Evolutionary conservation across 176 grass and related monocot species (phyloP).

Genomic region (Zoysia pacifica): DNA sequence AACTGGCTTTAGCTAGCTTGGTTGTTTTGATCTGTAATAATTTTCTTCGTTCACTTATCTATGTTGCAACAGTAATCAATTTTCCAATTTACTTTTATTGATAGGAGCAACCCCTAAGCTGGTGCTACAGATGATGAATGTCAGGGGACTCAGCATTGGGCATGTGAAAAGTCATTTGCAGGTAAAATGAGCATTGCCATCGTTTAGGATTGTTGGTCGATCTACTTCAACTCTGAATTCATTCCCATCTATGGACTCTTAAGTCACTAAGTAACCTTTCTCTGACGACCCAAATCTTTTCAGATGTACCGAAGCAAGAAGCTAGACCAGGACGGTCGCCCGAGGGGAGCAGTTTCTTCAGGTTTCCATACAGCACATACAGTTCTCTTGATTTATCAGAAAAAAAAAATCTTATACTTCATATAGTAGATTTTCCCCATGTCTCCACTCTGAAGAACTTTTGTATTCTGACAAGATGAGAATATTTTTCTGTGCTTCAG

Average conservation of each 20-base stretch:
- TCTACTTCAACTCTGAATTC: neutral
- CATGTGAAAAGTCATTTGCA: slow-evolving; percentile 99
- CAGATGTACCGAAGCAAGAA: slow-evolving; percentile 99
- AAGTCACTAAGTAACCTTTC: neutral
- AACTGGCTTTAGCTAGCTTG: neutral
- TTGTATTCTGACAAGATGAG: neutral
- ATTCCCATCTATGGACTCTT: neutral
- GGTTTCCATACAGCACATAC: slow-evolving; percentile 37
- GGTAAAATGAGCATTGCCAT: slow-evolving; percentile 38
- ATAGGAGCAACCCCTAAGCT: slow-evolving; percentile 94
- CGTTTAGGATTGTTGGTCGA: neutral
- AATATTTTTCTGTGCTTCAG: slow-evolving; percentile 34
- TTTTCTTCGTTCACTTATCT: neutral
- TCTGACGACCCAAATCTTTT: slow-evolving; percentile 21
- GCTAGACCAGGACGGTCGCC: slow-evolving; percentile 64
- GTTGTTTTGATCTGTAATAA: neutral
- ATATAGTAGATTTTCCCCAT: neutral
- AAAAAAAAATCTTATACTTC: too few species aligned
- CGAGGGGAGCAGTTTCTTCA: slow-evolving; percentile 63
- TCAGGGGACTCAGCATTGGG: slow-evolving; percentile 90
- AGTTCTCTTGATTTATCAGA: neutral
- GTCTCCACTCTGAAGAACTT: neutral
- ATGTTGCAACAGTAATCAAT: neutral
- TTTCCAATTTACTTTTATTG: slow-evolving; percentile 2
- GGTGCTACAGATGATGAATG: slow-evolving; percentile 99